Evolutionary conservation across 139 green algal species (phyloP).

Genomic region (Trebouxia sp.): DNA sequence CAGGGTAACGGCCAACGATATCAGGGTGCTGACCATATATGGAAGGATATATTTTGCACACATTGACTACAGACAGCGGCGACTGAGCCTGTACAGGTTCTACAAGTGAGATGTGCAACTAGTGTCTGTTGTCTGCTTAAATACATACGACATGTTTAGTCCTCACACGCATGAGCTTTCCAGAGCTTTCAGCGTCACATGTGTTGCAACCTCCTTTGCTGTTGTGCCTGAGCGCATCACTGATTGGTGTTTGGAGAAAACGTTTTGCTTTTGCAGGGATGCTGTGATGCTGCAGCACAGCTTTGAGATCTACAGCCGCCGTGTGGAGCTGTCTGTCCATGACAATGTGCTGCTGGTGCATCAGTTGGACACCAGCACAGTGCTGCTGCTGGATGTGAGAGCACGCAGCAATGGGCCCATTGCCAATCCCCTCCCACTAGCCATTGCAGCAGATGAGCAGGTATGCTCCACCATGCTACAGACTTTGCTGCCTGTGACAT

Average conservation of each 20-base stretch:
- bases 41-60: slow-evolving; percentile 61
- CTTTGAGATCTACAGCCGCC: neutral
- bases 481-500: neutral
- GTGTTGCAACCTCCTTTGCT: neutral
- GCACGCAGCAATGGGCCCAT: slow-evolving; percentile 1
- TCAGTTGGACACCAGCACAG: slow-evolving; percentile 7
- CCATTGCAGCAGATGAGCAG: neutral
- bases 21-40: slow-evolving; percentile 44
- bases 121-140: neutral
- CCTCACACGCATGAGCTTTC: neutral
- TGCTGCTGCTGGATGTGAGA: slow-evolving; percentile 16
- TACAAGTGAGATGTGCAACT: slow-evolving; percentile 1
- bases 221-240: neutral
- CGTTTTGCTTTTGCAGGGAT: neutral
- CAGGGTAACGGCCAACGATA: neutral
- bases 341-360: slow-evolving; percentile 29
- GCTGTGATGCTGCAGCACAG: slow-evolving; percentile 16
- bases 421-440: neutral
- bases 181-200: neutral
- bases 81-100: neutral
- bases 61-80: slow-evolving; percentile 34
- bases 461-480: neutral
- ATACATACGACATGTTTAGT: neutral
- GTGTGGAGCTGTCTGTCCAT: neutral
- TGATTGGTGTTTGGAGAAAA: no score